phyloP scores from a whole-genome alignment of 345 rosid genomes.

The Pugionium cornutum region DNA sequence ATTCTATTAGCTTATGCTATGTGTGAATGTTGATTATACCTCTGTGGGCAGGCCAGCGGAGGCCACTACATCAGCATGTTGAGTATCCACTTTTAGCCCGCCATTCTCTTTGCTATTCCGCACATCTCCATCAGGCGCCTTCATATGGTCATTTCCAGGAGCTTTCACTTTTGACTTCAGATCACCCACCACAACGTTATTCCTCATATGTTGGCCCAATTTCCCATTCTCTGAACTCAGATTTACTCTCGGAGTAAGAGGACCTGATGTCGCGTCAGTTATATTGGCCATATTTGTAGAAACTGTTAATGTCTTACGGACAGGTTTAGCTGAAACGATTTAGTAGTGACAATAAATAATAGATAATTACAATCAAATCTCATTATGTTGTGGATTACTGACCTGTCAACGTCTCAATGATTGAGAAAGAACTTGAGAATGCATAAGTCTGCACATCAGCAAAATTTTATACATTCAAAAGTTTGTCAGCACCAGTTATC shows the following conservation, averaged over 20 bases:
- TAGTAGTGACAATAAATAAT: conserved; percentile 15
- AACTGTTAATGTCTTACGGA: conserved; percentile 58
- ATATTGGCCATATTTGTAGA: conserved; percentile 46
- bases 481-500: conserved; percentile 11
- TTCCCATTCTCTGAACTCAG: conserved; percentile 50
- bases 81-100: conserved; percentile 44
- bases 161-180: conserved; percentile 38
- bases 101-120: conserved; percentile 48
- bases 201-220: conserved; percentile 43
- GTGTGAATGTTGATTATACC: conserved; percentile 46
- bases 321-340: conserved; percentile 54
- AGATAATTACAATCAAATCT: conserved; percentile 3
- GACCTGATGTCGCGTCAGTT: conserved; percentile 39
- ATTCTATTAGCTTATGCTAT: conserved; percentile 13
- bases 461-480: conserved; percentile 25
- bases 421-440: conserved; percentile 92
- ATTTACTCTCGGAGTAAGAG: conserved; percentile 49
- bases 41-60: conserved; percentile 68
- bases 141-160: conserved; percentile 47
- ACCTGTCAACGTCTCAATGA: conserved; percentile 90
- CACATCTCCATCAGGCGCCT: conserved; percentile 40
- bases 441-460: conserved; percentile 76
- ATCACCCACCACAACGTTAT: conserved; percentile 43
- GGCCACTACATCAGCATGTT: conserved; percentile 46
- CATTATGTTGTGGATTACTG: conserved; percentile 32